phyloP scores from a whole-genome alignment of 768 basidiomycete genomes.

The Holtermanniella nyarrowii region DNA sequence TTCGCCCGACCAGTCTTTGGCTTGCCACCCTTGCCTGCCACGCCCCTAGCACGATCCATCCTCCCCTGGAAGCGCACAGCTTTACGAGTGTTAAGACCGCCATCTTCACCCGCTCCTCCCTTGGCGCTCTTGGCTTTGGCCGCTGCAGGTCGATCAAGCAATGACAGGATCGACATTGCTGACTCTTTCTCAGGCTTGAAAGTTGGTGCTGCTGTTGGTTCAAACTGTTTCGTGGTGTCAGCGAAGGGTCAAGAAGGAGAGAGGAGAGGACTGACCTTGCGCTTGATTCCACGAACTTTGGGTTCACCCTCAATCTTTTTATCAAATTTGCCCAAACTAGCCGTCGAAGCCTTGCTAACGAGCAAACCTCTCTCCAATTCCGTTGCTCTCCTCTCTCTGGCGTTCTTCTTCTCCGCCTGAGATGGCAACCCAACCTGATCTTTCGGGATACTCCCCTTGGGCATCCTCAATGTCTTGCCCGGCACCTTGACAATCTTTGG shows the following conservation, averaged over 20 bases:
- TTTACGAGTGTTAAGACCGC: slow-evolving; percentile 74
- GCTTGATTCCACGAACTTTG: slow-evolving; percentile 71
- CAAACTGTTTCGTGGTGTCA: slow-evolving; percentile 52
- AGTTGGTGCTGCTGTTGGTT: slow-evolving; percentile 60
- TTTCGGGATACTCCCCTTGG: slow-evolving; percentile 1
- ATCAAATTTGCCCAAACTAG: slow-evolving; percentile 89
- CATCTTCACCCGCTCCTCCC: slow-evolving; percentile 45
- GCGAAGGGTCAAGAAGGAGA: neutral
- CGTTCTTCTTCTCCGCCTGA: slow-evolving; percentile 19
- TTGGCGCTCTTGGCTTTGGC: slow-evolving; percentile 55
- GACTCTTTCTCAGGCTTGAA: slow-evolving; percentile 56
- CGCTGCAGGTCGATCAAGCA: slow-evolving; percentile 53
- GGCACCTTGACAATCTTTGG: neutral
- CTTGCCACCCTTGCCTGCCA: slow-evolving; percentile 8
- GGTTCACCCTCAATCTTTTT: slow-evolving; percentile 82
- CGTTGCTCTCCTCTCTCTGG: slow-evolving; percentile 51
- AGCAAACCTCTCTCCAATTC: slow-evolving; percentile 70
- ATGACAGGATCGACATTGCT: slow-evolving; percentile 64
- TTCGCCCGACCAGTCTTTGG: slow-evolving; percentile 10
- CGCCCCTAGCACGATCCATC: slow-evolving; percentile 42
- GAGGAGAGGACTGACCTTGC: slow-evolving; percentile 57
- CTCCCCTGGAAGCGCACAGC: slow-evolving; percentile 54
- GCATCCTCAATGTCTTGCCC: neutral
- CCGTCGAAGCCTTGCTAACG: slow-evolving; percentile 70
- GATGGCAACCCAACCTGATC: neutral